Conservation (phyloP, 2,329 filamentous ascomycete genomes). For the Pyrenochaeta sp. region DNA sequence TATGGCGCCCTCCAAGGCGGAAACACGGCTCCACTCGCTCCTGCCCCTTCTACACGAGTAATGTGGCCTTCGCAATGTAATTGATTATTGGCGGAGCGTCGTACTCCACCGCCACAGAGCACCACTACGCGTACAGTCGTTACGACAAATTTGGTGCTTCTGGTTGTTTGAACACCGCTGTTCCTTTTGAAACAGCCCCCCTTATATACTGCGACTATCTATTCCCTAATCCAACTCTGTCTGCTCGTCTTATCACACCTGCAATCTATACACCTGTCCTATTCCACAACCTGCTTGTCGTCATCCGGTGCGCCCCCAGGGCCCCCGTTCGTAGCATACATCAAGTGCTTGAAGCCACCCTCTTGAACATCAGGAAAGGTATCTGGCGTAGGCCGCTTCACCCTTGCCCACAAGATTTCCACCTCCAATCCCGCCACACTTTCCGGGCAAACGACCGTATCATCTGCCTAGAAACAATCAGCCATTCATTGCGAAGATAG, state of each 20-base stretch:
- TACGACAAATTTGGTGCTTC: not conserved
- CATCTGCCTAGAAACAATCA: no score
- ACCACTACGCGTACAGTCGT: not conserved
- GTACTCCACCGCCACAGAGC: not conserved
- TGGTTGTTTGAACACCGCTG: not conserved
- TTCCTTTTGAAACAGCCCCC: not conserved
- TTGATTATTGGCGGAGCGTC: not conserved
- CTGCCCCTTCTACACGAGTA: not conserved
- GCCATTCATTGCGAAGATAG: no score
- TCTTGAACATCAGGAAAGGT: slow-evolving; percentile 20
- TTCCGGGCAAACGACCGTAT: slow-evolving; percentile 7
- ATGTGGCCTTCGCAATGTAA: not conserved
- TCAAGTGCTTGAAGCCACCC: slow-evolving; percentile 7
- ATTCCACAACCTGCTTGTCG: no score
- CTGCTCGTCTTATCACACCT: no score
- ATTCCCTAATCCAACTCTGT: not conserved
- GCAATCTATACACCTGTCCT: no score
- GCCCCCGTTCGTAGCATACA: no score
- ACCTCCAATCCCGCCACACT: slow-evolving; percentile 50
- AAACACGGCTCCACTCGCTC: no score
- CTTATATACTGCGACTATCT: not conserved
- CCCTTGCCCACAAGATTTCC: slow-evolving; percentile 50
- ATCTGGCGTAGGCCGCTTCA: slow-evolving; percentile 44
- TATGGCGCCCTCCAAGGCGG: no score
- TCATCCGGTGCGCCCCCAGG: no score